phyloP scores from a whole-genome alignment of 495 filamentous ascomycete species.

The Lophiostoma macrostomum region DNA sequence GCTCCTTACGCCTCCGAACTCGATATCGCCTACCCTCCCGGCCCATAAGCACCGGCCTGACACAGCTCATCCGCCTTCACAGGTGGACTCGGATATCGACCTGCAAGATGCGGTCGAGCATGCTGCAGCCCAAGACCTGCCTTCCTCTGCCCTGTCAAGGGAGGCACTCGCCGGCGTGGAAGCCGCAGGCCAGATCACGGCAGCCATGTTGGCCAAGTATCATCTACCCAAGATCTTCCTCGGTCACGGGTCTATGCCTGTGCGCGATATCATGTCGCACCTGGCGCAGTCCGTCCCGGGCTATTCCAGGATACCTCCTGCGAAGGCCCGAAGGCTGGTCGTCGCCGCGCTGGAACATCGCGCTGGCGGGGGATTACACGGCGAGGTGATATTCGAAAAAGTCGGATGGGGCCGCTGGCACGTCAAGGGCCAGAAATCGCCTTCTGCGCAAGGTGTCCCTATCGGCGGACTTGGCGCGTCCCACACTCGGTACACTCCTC shows the following conservation, averaged over 20 bases:
- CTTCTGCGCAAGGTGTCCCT: constrained; percentile 20
- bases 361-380: constrained; percentile 59
- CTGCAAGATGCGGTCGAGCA: constrained; percentile 66
- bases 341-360: constrained; percentile 79
- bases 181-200: constrained; percentile 76
- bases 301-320: constrained; percentile 84
- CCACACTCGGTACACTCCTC: constrained; percentile 39
- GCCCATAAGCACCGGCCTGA: constrained; percentile 64
- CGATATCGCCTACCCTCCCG: constrained; percentile 85
- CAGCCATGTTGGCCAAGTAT: constrained; percentile 81
- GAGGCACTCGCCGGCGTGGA: constrained; percentile 56
- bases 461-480: constrained; percentile 14
- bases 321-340: constrained; percentile 85
- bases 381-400: constrained; percentile 89
- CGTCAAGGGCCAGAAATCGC: constrained; percentile 60
- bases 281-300: constrained; percentile 90
- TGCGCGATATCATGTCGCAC: constrained; percentile 91
- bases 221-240: constrained; percentile 90
- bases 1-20: constrained; percentile 92
- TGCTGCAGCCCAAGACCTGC: constrained; percentile 46
- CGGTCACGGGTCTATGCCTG: constrained; percentile 82
- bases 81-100: constrained; percentile 86
- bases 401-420: constrained; percentile 96
- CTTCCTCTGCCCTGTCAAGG: constrained; percentile 31
- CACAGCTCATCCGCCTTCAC: constrained; percentile 54